Percentiles rank a stretch among this genome's conserved stretches.
phyloP scores from a whole-genome alignment of 1,139 yeast species.

The Lodderomyces elongisporus region DNA sequence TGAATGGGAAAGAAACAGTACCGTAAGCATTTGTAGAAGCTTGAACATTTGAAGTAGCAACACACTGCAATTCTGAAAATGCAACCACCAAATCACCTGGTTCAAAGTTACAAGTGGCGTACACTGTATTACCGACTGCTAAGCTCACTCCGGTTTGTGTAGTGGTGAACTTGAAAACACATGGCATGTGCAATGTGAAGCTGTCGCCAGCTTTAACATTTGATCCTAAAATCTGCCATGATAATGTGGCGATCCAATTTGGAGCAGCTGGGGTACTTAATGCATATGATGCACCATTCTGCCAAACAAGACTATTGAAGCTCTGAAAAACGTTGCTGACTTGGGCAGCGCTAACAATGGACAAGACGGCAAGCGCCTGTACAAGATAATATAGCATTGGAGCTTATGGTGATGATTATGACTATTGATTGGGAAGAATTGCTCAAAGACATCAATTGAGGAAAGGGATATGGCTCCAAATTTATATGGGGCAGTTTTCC shows the following conservation, averaged over 20 bases:
- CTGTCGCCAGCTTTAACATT: slow-evolving; percentile 25
- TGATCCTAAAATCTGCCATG: slow-evolving; percentile 21
- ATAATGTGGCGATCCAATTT: slow-evolving; percentile 21
- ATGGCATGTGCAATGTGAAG: slow-evolving; percentile 25
- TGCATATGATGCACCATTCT: slow-evolving; percentile 7
- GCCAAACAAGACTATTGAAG: slow-evolving; percentile 13
- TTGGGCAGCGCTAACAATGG: slow-evolving; percentile 8
- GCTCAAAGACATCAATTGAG: too few relatives aligned
- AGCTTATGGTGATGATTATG: too few relatives aligned
- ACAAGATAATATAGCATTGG: too few relatives aligned
- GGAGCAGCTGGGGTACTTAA: slow-evolving; percentile 15
- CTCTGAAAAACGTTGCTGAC: slow-evolving; percentile 18
- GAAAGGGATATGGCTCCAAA: too few relatives aligned
- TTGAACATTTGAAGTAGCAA: slow-evolving; percentile 14
- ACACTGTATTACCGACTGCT: slow-evolving; percentile 15
- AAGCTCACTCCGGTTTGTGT: slow-evolving; percentile 14
- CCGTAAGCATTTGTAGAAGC: slow-evolving; percentile 18
- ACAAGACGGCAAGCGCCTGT: too few relatives aligned
- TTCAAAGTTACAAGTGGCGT: slow-evolving; percentile 23
- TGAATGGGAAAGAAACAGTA: slow-evolving; percentile 20
- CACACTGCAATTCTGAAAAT: slow-evolving; percentile 23
- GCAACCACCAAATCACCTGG: slow-evolving; percentile 22
- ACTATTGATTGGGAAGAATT: too few relatives aligned
- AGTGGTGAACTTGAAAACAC: slow-evolving; percentile 28
- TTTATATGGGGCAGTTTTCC: too few relatives aligned